These are phyloP conservation scores for Colletotrichum truncatum DNA, from an alignment of 2,329 filamentous ascomycete genomes.

Conservation along the genomic window DNA sequence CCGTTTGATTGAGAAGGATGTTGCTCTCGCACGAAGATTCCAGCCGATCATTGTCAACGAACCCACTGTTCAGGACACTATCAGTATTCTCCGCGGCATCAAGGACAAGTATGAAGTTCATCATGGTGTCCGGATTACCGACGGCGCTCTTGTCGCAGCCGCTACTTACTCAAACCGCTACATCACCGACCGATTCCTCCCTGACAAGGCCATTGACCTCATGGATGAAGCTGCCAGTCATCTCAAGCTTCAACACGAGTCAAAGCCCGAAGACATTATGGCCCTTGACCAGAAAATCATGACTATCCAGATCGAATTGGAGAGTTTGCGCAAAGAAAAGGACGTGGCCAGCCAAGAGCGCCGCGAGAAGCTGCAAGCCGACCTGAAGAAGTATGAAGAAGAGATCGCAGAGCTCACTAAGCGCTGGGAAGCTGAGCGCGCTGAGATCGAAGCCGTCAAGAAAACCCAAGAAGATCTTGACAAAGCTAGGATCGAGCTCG, in stretches of 20 bases:
- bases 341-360: slow-evolving; percentile 90
- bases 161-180: slow-evolving; percentile 95
- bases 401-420: slow-evolving; percentile 79
- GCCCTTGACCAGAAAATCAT: slow-evolving; percentile 93
- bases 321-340: slow-evolving; percentile 92
- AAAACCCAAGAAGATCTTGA: slow-evolving; percentile 89
- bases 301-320: slow-evolving; percentile 96
- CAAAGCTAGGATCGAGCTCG: slow-evolving; percentile 83
- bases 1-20: slow-evolving; percentile 93
- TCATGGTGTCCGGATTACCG: slow-evolving; percentile 94
- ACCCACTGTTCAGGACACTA: slow-evolving; percentile 89
- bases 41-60: slow-evolving; percentile 96
- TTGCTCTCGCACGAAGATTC: slow-evolving; percentile 89
- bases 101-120: slow-evolving; percentile 98
- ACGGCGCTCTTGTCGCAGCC: slow-evolving; percentile 89
- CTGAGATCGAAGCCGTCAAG: slow-evolving; percentile 88
- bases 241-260: slow-evolving; percentile 91
- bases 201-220: slow-evolving; percentile 96
- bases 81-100: slow-evolving; percentile 94
- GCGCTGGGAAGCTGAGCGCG: slow-evolving; percentile 90
- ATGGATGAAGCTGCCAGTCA: slow-evolving; percentile 96
- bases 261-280: slow-evolving; percentile 94
- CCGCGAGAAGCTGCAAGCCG: slow-evolving; percentile 83
- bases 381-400: slow-evolving; percentile 79
- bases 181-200: slow-evolving; percentile 94